These are phyloP conservation scores for Ananas comosus DNA, from an alignment of 176 grass and related monocot genomes.

Conservation along the genomic window DNA sequence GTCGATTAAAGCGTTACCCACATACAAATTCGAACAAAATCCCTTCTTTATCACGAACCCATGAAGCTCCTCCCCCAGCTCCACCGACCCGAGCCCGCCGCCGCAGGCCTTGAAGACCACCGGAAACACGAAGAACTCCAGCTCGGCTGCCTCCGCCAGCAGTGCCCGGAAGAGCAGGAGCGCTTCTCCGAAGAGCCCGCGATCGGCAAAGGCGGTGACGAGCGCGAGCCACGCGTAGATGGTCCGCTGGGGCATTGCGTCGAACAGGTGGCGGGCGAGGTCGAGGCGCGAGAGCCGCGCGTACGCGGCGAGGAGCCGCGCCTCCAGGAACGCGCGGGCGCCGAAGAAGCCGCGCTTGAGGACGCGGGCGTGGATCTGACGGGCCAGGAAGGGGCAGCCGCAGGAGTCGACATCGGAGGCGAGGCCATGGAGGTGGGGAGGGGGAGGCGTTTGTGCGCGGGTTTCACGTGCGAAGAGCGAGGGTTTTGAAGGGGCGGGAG, in stretches of 20 bases:
- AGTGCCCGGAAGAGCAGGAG: conserved; percentile 5
- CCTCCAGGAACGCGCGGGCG: conserved; percentile 23
- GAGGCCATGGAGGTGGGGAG: neutral
- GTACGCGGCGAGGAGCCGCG: conserved; percentile 14
- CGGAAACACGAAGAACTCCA: conserved; percentile 24
- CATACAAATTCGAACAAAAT: conserved; percentile 15
- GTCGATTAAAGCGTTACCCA: conserved; percentile 22
- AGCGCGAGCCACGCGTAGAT: conserved; percentile 12
- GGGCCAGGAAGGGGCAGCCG: conserved; percentile 1
- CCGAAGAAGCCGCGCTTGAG: conserved; percentile 19
- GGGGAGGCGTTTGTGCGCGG: neutral
- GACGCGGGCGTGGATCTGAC: conserved; percentile 20
- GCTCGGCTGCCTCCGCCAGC: conserved; percentile 8
- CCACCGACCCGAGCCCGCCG: conserved; percentile 11
- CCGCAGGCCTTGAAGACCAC: conserved; percentile 20
- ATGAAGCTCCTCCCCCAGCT: conserved; percentile 18
- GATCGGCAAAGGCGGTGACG: conserved; percentile 13
- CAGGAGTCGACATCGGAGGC: conserved; percentile 16
- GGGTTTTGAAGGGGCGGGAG: neutral
- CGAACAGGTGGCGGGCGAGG: conserved; percentile 16
- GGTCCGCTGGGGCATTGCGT: conserved; percentile 15
- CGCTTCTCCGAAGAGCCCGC: neutral
- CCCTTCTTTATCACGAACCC: conserved; percentile 13
- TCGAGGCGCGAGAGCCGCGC: neutral
- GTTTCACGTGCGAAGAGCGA: neutral